phyloP scores from a whole-genome alignment of 495 filamentous ascomycete genomes.

The Clohesyomyces aquaticus region DNA sequence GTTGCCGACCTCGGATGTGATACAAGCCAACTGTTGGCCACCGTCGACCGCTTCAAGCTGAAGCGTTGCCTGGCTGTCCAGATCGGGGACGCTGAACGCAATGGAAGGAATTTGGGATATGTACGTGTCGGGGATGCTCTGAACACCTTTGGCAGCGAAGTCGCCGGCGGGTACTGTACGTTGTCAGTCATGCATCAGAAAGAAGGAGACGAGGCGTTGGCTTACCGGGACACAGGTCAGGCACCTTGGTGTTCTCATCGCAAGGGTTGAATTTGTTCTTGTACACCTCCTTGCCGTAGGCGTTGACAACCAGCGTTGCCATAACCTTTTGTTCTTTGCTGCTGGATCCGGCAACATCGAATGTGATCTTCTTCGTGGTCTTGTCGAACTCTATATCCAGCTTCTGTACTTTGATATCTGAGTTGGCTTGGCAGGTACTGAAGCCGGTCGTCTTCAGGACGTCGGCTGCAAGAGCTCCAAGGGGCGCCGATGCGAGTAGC shows the following conservation, averaged over 20 bases:
- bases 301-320: conserved; percentile 75
- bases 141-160: conserved; percentile 72
- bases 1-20: conserved; percentile 79
- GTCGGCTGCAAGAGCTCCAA: conserved; percentile 61
- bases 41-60: conserved; percentile 67
- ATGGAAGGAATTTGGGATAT: conserved; percentile 81
- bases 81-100: conserved; percentile 87
- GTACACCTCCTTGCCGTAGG: conserved; percentile 86
- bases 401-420: conserved; percentile 70
- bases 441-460: conserved; percentile 81
- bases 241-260: conserved; percentile 62
- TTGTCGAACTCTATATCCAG: conserved; percentile 81
- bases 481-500: conserved; percentile 50
- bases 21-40: conserved; percentile 71
- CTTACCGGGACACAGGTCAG: conserved; percentile 81
- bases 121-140: conserved; percentile 69
- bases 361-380: conserved; percentile 68
- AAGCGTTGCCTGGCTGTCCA: conserved; percentile 83
- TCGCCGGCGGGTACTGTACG: conserved; percentile 67
- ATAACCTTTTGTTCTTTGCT: conserved; percentile 76
- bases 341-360: conserved; percentile 84
- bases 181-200: conserved; percentile 5
- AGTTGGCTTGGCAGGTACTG: conserved; percentile 68
- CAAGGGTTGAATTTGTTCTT: conserved; percentile 83
- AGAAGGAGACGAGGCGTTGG: conserved; percentile 7